Percentiles rank a stretch among this genome's conserved stretches.
Conservation (phyloP, 441 rosid genomes). For the Erysimum pusillum region DNA sequence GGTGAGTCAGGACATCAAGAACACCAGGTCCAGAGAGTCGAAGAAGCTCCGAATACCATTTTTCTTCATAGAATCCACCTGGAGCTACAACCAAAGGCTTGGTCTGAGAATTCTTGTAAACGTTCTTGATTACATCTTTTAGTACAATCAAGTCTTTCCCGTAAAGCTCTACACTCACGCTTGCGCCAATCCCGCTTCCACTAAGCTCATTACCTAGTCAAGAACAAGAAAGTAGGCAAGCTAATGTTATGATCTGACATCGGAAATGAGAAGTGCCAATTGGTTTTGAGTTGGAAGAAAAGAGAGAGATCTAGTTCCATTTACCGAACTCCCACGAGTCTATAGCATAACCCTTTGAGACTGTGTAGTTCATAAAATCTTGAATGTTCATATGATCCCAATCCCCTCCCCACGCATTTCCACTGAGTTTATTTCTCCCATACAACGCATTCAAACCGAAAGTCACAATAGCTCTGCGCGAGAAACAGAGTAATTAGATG, state of each 20-base stretch:
- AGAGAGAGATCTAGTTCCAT: background rate
- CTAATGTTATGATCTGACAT: background rate
- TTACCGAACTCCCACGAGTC: conserved; percentile 98
- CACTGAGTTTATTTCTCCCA: conserved; percentile 69
- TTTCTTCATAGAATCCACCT: conserved; percentile 82
- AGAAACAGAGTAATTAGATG: background rate
- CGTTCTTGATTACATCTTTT: conserved; percentile 60
- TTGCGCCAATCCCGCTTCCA: conserved; percentile 84
- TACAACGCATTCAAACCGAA: conserved; percentile 89
- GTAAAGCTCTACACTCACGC: conserved; percentile 73
- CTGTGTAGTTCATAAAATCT: conserved; percentile 83
- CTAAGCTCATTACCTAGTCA: conserved; percentile 84
- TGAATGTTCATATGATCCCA: conserved; percentile 84
- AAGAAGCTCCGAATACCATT: conserved; percentile 83
- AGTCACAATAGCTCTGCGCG: conserved; percentile 76
- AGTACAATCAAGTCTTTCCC: conserved; percentile 78
- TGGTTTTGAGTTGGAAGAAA: background rate
- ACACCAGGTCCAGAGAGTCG: conserved; percentile 73
- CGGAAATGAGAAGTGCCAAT: background rate
- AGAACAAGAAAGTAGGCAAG: conserved; percentile 2
- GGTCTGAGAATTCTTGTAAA: conserved; percentile 57
- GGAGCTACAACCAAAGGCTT: conserved; percentile 84
- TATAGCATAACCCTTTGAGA: conserved; percentile 76
- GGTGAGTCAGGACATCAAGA: conserved; percentile 75
- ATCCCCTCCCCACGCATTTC: conserved; percentile 74